Base-by-base conservation (phyloP, 78 protist species). In the Chrysochromulina parva region DNA sequence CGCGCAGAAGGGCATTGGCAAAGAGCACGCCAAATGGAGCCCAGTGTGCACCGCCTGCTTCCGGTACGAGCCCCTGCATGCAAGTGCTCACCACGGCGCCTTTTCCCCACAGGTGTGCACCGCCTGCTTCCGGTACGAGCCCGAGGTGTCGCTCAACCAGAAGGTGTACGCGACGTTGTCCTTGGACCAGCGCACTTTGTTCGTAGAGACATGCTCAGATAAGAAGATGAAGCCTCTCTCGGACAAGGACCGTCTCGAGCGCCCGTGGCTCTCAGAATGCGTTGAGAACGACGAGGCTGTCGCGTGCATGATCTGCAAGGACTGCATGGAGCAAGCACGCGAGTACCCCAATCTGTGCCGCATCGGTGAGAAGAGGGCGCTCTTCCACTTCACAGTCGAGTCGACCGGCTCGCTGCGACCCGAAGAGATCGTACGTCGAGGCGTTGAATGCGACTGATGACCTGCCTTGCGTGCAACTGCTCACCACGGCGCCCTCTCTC, bases 11-110 rank as follows among this genome's bases (percentile, higher is more conserved):
- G 98, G 98, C 52, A 91, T 96, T 6, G 98, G 98, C 62, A 97
- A 97, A 90, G 97, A 93, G 84, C 98, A 98, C 60, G 97, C 98
- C 26, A 96, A 96, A 89, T 98, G 97, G 95, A 1, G 48, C 50
- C 78, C 78, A 2, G 4, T 13, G 50, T 69, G 78, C 78, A 69
- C 78, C 0, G 78, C 74, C 78, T 6, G 14, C 16, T 69, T n/a
- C 78, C 10, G 7, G 48, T n/a, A 11, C 50, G 78, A n/a, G 78
- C 78, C 78, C 52, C 38, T 38, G 38, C 38, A 38, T 38, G 38
- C 38, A 38, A 38, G 38, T 38, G 38, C 38, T 38, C 38, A 38
- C 38, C 38, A 38, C 38, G 38, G 38, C 38, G 38, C 38, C 38
- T 38, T 38, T 38, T 38, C 38, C 38, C 38, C 38, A 38, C 38